A percentile compares a stretch with the other conserved stretches of the same genome.
Evolutionary conservation across 2,329 filamentous ascomycete genomes (phyloP).

Genomic region (Hypoxylon sp.): DNA sequence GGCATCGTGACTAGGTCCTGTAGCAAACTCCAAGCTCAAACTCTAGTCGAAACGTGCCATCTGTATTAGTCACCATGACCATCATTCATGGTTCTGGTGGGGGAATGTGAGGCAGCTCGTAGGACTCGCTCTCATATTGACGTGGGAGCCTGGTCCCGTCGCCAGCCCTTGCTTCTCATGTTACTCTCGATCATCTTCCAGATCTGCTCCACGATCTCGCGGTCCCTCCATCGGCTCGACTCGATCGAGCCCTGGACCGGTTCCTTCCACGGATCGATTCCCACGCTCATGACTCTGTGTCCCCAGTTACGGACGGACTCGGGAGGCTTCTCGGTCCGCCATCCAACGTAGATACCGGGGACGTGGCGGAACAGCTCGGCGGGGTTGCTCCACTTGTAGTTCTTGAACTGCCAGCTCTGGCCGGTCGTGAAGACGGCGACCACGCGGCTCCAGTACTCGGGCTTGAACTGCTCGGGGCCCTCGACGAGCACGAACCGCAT

Average conservation of each 20-base stretch:
- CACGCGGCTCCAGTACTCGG: slow-evolving; percentile 95
- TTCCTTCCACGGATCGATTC: slow-evolving; percentile 86
- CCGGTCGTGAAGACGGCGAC: slow-evolving; percentile 98
- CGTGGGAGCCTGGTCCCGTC: slow-evolving; percentile 74
- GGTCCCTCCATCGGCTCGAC: slow-evolving; percentile 80
- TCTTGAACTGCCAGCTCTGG: slow-evolving; percentile 98
- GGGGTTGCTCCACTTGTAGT: slow-evolving; percentile 94
- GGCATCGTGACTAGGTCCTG: not conserved
- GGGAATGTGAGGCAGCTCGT: not conserved
- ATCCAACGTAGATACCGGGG: slow-evolving; percentile 89
- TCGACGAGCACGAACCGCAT: slow-evolving; percentile 97
- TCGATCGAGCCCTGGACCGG: slow-evolving; percentile 60
- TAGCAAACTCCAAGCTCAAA: not conserved
- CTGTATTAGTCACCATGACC: not conserved
- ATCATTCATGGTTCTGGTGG: not conserved
- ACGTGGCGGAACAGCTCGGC: slow-evolving; percentile 91
- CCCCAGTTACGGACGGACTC: slow-evolving; percentile 86
- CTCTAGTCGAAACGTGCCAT: slow-evolving; percentile 1
- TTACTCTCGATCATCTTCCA: slow-evolving; percentile 90
- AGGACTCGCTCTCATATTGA: slow-evolving; percentile 55
- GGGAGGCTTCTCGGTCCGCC: slow-evolving; percentile 85
- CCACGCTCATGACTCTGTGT: slow-evolving; percentile 80
- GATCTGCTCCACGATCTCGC: slow-evolving; percentile 91
- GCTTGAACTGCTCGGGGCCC: slow-evolving; percentile 93
- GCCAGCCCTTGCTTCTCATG: slow-evolving; percentile 90